Percentiles rank a stretch among this genome's conserved stretches.
These are phyloP conservation scores for Geotrichum phurueaensis DNA, from an alignment of 1,139 yeast species.

Conservation along the genomic window DNA sequence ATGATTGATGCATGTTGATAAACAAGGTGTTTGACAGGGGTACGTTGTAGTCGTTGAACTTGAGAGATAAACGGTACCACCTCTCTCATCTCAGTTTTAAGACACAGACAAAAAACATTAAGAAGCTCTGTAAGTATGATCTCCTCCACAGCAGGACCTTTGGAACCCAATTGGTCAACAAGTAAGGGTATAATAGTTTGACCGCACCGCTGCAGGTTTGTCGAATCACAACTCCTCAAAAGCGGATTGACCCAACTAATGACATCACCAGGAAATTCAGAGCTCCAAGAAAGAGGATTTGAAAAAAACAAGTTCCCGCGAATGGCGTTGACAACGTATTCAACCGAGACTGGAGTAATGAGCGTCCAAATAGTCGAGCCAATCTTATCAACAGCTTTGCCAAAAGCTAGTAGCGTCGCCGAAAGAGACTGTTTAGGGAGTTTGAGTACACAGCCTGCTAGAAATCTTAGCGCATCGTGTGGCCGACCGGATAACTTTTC, in stretches of 20 bases:
- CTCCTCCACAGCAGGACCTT: slow-evolving; percentile 13
- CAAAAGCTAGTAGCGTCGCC: slow-evolving; percentile 9
- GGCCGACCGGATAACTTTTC: slow-evolving; percentile 13
- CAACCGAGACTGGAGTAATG: slow-evolving; percentile 12
- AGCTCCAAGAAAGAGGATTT: slow-evolving; percentile 8
- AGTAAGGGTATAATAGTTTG: slow-evolving; percentile 12
- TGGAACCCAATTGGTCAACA: neutral
- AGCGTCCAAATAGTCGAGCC: slow-evolving; percentile 15
- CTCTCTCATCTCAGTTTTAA: slow-evolving; percentile 11
- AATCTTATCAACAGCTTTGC: slow-evolving; percentile 9
- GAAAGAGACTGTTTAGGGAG: slow-evolving; percentile 12
- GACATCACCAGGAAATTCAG: slow-evolving; percentile 8
- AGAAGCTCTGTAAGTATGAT: slow-evolving; percentile 8
- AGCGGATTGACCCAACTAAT: slow-evolving; percentile 17
- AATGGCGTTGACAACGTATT: slow-evolving; percentile 14
- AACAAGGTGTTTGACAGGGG: slow-evolving; percentile 13
- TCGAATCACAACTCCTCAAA: slow-evolving; percentile 17
- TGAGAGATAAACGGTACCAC: slow-evolving; percentile 16
- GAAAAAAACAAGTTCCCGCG: slow-evolving; percentile 10
- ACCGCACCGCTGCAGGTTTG: slow-evolving; percentile 14
- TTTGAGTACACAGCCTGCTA: slow-evolving; percentile 8
- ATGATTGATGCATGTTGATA: slow-evolving; percentile 13
- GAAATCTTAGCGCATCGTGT: slow-evolving; percentile 12
- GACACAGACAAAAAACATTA: slow-evolving; percentile 12
- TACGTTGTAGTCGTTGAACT: slow-evolving; percentile 15